Evolutionary conservation across 2,329 filamentous ascomycete species (phyloP), one percentile per base, ranked within the genome.

Genomic region (Orbilia oligospora): DNA sequence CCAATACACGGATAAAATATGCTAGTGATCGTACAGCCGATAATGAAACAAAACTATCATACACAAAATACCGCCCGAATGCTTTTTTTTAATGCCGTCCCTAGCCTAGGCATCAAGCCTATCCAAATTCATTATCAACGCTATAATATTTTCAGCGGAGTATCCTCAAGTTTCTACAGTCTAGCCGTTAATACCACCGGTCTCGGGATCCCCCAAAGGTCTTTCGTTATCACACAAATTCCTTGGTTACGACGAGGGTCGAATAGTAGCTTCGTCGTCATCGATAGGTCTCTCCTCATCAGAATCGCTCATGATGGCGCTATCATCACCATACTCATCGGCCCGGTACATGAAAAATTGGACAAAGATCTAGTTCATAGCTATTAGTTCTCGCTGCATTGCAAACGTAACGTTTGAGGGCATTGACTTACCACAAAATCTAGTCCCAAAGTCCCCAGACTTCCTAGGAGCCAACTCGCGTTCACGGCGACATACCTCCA

Each of bases 271-370:
- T 27, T 71, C 73, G 16, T 77, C 73, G 16, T 77, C 72, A 30
- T 71, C 67, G 18, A 44, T 44, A 20, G 10, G 33, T 8, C 53
- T 30, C 20, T 61, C 56, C 8, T 61, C 33, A 5, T 61, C 56
- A 24, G 56, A 61, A 44, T 61, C 56, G 0, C 36, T 24, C 61
- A 69, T 56, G 3, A 78, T 68, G 10, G 76, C 76, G 33, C 51
- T 70, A 1, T 72, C 70, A 18, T 49, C 4, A 9, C 83, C 82
- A 5, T 85, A 84, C 2, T 86, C 86, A 1, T 85, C 84, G 71
- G 85, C 85, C 2, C 51, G n/a, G 22, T 98, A 98, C 83, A 97
- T 84, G 83, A 97, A 97, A 83, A 97, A 97, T 85, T 98, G 95
- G 10, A 90, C 89, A 84, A 97, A 97, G 2, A 98, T 96, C 30